phyloP scores from a whole-genome alignment of 495 filamentous ascomycete genomes.

The Aspergillus kassunensis region DNA sequence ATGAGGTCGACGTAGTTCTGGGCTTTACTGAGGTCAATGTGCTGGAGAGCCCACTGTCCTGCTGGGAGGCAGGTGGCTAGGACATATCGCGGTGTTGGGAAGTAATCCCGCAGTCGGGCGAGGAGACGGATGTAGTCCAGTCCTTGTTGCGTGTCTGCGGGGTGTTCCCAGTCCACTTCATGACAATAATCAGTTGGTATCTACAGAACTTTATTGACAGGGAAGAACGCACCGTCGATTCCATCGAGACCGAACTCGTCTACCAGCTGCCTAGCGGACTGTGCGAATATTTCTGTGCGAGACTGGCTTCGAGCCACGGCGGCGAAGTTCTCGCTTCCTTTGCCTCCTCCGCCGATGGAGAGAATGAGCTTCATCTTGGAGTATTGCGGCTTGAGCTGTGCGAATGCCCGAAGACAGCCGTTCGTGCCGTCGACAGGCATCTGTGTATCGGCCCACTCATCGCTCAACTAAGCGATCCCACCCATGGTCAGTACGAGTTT shows the following conservation, averaged over 20 bases:
- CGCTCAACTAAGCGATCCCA: slow-evolving; percentile 59
- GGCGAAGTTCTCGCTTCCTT: slow-evolving; percentile 74
- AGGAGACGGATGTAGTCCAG: slow-evolving; percentile 70
- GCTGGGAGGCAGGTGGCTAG: slow-evolving; percentile 83
- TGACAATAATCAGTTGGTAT: background rate
- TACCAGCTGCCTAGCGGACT: slow-evolving; percentile 65
- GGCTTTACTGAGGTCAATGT: slow-evolving; percentile 68
- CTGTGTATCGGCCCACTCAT: slow-evolving; percentile 80
- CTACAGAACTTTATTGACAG: background rate
- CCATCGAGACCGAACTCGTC: slow-evolving; percentile 77
- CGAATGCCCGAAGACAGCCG: slow-evolving; percentile 75
- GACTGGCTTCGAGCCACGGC: slow-evolving; percentile 60
- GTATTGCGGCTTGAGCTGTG: slow-evolving; percentile 67
- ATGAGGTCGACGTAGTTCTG: slow-evolving; percentile 69
- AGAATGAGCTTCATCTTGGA: slow-evolving; percentile 74
- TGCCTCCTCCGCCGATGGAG: slow-evolving; percentile 81
- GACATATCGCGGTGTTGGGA: slow-evolving; percentile 71
- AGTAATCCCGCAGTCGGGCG: slow-evolving; percentile 59
- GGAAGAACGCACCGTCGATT: slow-evolving; percentile 62
- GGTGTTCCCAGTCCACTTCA: slow-evolving; percentile 90
- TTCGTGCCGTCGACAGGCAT: slow-evolving; percentile 73
- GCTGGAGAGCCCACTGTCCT: slow-evolving; percentile 64
- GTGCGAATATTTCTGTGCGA: slow-evolving; percentile 65
- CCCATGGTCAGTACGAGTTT: slow-evolving; percentile 18
- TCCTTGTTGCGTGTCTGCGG: slow-evolving; percentile 63